phyloP scores from a whole-genome alignment of 2,329 filamentous ascomycete genomes.

The Calcarisporium arbuscula region DNA sequence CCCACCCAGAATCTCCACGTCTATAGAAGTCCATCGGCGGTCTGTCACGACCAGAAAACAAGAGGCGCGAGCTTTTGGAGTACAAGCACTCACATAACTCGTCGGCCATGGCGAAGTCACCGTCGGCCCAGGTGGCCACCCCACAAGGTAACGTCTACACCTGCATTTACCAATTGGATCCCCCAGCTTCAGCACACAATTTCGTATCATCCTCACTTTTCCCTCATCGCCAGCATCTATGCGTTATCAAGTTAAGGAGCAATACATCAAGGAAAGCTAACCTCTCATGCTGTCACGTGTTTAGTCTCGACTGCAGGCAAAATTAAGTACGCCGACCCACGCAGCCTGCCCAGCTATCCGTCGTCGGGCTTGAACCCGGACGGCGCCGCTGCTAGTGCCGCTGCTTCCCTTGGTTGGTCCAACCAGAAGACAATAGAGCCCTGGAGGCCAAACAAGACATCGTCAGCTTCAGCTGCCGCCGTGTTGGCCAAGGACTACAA shows the following conservation, averaged over 20 bases:
- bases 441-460: constrained; percentile 57
- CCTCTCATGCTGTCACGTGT: constrained; percentile 14
- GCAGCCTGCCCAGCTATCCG: constrained; percentile 70
- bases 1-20: no score
- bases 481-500: constrained; percentile 36
- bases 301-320: constrained; percentile 30
- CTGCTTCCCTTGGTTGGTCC: constrained; percentile 67
- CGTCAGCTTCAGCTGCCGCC: constrained; percentile 43
- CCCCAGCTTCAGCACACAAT: not conserved
- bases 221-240: not conserved
- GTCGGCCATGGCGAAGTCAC: no score
- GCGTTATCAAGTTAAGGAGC: no score
- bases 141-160: no score
- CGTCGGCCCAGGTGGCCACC: no score
- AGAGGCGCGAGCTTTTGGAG: no score
- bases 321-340: constrained; percentile 65
- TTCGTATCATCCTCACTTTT: not conserved
- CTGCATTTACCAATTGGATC: not conserved
- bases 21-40: no score
- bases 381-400: constrained; percentile 62
- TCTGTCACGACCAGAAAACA: no score
- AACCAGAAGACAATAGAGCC: constrained; percentile 59
- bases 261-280: no score
- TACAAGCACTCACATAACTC: no score
- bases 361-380: constrained; percentile 53